Base-by-base conservation (phyloP, 1,284 basidiomycete species). In the Microbotryum violaceum region DNA sequence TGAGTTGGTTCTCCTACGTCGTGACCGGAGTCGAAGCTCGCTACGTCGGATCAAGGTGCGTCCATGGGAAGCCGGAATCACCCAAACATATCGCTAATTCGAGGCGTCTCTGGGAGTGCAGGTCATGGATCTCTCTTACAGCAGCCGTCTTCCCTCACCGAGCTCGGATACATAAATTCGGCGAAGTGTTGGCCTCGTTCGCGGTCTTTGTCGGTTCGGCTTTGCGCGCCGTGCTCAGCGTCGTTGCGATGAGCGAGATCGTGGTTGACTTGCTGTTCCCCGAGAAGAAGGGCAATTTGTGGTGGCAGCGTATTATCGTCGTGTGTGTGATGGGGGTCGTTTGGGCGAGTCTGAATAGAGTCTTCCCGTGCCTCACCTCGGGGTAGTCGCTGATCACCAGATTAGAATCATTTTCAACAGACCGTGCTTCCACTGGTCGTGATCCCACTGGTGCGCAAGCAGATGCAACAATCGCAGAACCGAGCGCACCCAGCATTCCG, bases 1-100 rank as follows among this genome's bases (percentile, higher is more conserved):
- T 73, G 20, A 58, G 59, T 21, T 74, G 72, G 67, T 65, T 72
- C 49, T 60, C 69, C 10, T 69, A 70, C 18, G 62, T 72, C 33
- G 63, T 70, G 4, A 42, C 73, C 16, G 70, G 66, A 20, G 63
- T 70, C 0, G 64, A 70, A 42, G 69, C 64, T 23, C 66, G 73
- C 25, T 74, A 74, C 52, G 71, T 72, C 9, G 73, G 73, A 1
- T 69, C 71, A 3, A 51, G 62, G 56, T 68, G 12, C 27, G 57
- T 54, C n/a, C 27, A 25, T n/a, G 21, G 25, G 50, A 49, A 49
- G 21, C 9, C 4, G 1, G 4, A n/a, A 10, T 25, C 45, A 29
- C 12, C 23, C 20, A 49, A 3, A 21, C 10, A 21, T 37, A 21
- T 29, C 16, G 21, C 20, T 31, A n/a, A 2, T 14, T 18, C 42